phyloP scores from a whole-genome alignment of 495 filamentous ascomycete genomes.

The Xylaria intraflava region DNA sequence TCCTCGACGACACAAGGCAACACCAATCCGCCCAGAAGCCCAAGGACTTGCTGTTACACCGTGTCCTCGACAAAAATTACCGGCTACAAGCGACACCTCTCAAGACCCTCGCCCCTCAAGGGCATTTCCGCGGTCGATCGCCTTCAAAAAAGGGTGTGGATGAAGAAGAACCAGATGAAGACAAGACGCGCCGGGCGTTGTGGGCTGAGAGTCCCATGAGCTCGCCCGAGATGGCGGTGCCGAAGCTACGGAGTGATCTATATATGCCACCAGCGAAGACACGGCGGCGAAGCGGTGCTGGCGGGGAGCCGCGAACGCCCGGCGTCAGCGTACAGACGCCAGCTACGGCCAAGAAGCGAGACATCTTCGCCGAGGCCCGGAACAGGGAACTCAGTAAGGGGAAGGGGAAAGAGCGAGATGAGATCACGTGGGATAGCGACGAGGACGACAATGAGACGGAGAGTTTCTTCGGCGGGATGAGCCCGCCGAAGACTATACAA shows the following conservation, averaged over 20 bases:
- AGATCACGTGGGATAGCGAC: conserved; percentile 60
- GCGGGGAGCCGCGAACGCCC: conserved; percentile 51
- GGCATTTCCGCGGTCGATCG: conserved; percentile 24
- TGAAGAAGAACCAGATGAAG: conserved; percentile 33
- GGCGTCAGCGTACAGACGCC: conserved; percentile 78
- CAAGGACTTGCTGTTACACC: conserved; percentile 74
- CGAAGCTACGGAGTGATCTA: conserved; percentile 74
- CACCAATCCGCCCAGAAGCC: conserved; percentile 39
- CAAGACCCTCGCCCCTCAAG: conserved; percentile 26
- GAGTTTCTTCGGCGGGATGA: conserved; percentile 56
- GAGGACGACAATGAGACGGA: conserved; percentile 55
- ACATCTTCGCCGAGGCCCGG: conserved; percentile 33
- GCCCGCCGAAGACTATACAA: conserved; percentile 95
- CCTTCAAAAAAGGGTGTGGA: conserved; percentile 13
- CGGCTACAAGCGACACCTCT: conserved; percentile 87
- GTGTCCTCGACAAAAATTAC: conserved; percentile 86
- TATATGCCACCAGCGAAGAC: conserved; percentile 64
- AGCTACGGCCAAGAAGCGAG: conserved; percentile 36
- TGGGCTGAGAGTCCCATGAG: conserved; percentile 62
- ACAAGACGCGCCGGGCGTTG: conserved; percentile 20
- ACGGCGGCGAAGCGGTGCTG: background rate
- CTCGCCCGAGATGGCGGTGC: conserved; percentile 69
- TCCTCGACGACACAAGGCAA: conserved; percentile 26
- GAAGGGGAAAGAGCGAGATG: conserved; percentile 27
- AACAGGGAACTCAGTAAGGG: conserved; percentile 22